Conservation (phyloP, 768 basidiomycete genomes). For the Mycena chlorophos region DNA sequence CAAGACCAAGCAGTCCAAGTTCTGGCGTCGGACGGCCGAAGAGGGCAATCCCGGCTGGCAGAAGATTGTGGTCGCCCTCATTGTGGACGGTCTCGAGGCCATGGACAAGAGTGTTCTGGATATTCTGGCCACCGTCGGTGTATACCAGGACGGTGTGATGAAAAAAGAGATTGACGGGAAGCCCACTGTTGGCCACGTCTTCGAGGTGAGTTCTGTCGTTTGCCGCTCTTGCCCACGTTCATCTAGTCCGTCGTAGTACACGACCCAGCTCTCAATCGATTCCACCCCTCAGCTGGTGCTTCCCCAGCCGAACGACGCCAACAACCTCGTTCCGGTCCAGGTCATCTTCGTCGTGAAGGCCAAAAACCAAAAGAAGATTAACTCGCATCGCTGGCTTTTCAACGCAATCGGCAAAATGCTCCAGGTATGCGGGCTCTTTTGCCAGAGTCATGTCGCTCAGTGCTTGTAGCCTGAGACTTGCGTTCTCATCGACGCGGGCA, state of each 20-base stretch:
- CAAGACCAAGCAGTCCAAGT: conserved; percentile 92
- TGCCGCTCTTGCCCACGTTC: neutral
- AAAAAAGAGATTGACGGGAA: conserved; percentile 90
- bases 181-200: conserved; percentile 90
- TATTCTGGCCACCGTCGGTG: conserved; percentile 84
- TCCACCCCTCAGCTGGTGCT: conserved; percentile 87
- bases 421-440: conserved; percentile 47
- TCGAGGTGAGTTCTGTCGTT: conserved; percentile 60
- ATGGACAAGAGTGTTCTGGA: conserved; percentile 96
- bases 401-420: conserved; percentile 87
- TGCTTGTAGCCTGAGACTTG: conserved; percentile 77
- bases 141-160: conserved; percentile 95
- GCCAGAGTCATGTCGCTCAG: neutral
- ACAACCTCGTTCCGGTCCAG: conserved; percentile 91
- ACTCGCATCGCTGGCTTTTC: conserved; percentile 94
- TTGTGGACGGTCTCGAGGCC: conserved; percentile 89
- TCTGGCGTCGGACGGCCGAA: conserved; percentile 81
- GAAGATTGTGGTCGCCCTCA: conserved; percentile 84
- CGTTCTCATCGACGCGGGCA: conserved; percentile 92
- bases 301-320: conserved; percentile 85
- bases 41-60: conserved; percentile 89
- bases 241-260: conserved; percentile 70
- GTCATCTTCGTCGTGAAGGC: conserved; percentile 91
- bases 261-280: conserved; percentile 93
- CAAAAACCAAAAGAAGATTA: conserved; percentile 95